Conservation (phyloP, 2,329 filamentous ascomycete genomes). For the Didymella keratinophila region DNA sequence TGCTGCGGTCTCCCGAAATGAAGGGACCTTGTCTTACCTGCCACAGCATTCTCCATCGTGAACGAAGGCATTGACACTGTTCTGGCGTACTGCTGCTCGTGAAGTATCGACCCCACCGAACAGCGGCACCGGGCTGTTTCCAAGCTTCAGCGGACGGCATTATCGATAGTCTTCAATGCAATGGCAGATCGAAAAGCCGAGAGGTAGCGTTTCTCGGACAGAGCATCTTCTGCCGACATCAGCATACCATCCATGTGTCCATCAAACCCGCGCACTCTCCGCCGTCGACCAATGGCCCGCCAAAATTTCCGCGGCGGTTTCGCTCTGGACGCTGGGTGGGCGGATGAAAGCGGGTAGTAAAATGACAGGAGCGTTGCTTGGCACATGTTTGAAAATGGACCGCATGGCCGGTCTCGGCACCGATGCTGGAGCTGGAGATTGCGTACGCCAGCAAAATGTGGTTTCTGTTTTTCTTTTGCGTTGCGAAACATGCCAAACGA, state of each 20-base stretch:
- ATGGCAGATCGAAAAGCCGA: constrained; percentile 16
- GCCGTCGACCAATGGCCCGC: constrained; percentile 38
- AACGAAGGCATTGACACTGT: constrained; percentile 15
- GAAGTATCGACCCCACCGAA: constrained; percentile 26
- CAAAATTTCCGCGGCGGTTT: constrained; percentile 43
- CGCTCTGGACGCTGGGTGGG: constrained; percentile 22
- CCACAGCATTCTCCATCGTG: constrained; percentile 19
- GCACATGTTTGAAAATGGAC: constrained; percentile 42
- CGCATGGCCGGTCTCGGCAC: constrained; percentile 32
- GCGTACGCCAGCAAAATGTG: constrained; percentile 28
- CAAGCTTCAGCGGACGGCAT: constrained; percentile 20
- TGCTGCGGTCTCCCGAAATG: constrained; percentile 52
- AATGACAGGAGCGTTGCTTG: constrained; percentile 37
- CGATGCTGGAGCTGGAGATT: constrained; percentile 36
- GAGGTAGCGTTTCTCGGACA: constrained; percentile 21
- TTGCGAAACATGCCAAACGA: constrained; percentile 44
- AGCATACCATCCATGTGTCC: constrained; percentile 41
- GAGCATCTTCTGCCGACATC: constrained; percentile 40
- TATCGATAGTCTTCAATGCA: constrained; percentile 27
- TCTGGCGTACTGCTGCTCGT: constrained; percentile 28
- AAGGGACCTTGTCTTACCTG: constrained; percentile 49
- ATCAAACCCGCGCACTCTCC: constrained; percentile 45
- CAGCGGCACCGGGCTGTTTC: constrained; percentile 29
- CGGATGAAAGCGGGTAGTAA: constrained; percentile 23
- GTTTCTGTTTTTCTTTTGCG: constrained; percentile 28